Evolutionary conservation across 768 basidiomycete genomes (phyloP).

Genomic region (Lepiota subincarnata): DNA sequence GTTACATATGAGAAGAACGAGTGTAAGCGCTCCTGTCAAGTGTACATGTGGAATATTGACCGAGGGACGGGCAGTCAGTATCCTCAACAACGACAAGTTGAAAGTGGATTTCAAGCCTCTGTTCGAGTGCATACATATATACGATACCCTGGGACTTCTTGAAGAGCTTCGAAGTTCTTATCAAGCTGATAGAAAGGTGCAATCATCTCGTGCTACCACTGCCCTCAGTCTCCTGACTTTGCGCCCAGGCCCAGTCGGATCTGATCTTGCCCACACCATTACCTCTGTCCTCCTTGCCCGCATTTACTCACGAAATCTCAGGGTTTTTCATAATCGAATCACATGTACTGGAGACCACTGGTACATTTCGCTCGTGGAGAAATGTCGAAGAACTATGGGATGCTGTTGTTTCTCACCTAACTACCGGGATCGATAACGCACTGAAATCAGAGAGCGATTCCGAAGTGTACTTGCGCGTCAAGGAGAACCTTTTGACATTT

Average conservation of each 20-base stretch:
- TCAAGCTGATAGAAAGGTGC: slow-evolving; percentile 93
- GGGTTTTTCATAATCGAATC: slow-evolving; percentile 98
- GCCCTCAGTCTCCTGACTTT: slow-evolving; percentile 4
- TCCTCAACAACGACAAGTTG: slow-evolving; percentile 86
- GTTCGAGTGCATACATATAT: slow-evolving; percentile 96
- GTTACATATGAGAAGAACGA: slow-evolving; percentile 93
- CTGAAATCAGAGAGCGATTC: slow-evolving; percentile 73
- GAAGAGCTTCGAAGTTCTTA: slow-evolving; percentile 89
- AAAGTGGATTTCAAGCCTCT: slow-evolving; percentile 92
- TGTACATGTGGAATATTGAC: slow-evolving; percentile 5
- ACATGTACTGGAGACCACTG: slow-evolving; percentile 85
- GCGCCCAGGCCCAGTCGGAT: slow-evolving; percentile 85
- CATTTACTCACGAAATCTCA: slow-evolving; percentile 89
- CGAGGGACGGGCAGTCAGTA: slow-evolving; percentile 58
- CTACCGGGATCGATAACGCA: slow-evolving; percentile 67
- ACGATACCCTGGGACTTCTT: slow-evolving; percentile 85
- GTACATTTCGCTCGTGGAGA: slow-evolving; percentile 81
- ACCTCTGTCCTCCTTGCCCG: slow-evolving; percentile 58
- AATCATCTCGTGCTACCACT: slow-evolving; percentile 5
- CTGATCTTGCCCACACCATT: slow-evolving; percentile 82
- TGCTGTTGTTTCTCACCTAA: slow-evolving; percentile 69
- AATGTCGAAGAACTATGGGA: slow-evolving; percentile 98
- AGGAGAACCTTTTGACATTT: slow-evolving; percentile 80
- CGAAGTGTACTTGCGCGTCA: slow-evolving; percentile 76
- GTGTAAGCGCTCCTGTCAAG: slow-evolving; percentile 51